phyloP scores from a whole-genome alignment of 257 asterid species.

The Linderniella brevidens region DNA sequence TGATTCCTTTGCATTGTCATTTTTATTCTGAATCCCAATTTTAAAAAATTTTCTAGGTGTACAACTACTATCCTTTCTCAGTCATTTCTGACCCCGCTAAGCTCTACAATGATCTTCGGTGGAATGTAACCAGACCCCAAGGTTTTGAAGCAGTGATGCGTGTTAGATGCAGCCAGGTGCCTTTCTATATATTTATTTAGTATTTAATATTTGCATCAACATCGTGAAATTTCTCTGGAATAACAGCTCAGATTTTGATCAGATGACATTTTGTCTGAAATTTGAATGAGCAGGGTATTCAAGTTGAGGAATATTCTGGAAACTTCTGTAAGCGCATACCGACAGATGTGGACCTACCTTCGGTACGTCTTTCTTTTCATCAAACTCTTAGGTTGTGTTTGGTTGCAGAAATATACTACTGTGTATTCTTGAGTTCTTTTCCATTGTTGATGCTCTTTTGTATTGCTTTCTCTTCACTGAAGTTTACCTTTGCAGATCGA shows the following conservation, averaged over 20 bases:
- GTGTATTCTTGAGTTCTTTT: too few relatives aligned
- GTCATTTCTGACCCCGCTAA: constrained; percentile 89
- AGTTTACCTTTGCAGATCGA: constrained; percentile 41
- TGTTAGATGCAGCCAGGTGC: constrained; percentile 97
- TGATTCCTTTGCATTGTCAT: too few relatives aligned
- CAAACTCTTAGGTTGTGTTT: constrained; percentile 8
- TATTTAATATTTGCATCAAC: too few relatives aligned
- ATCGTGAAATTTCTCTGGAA: too few relatives aligned
- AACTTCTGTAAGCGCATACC: constrained; percentile 96
- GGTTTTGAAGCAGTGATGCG: constrained; percentile 99
- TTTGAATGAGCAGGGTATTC: constrained; percentile 55
- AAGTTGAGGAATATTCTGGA: constrained; percentile 93
- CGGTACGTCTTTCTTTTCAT: constrained; percentile 48
- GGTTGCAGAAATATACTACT: too few relatives aligned
- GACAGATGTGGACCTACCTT: constrained; percentile 94
- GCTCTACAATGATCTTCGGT: constrained; percentile 93
- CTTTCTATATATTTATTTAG: constrained; percentile 5
- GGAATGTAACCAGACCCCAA: constrained; percentile 97
- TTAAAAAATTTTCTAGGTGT: constrained; percentile 31
- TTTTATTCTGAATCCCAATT: too few relatives aligned
- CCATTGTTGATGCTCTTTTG: too few relatives aligned
- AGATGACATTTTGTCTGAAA: neutral
- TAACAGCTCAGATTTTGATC: too few relatives aligned
- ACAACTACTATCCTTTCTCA: constrained; percentile 86
- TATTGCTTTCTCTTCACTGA: too few relatives aligned